Percentiles rank a stretch among this genome's conserved stretches.
These are phyloP conservation scores for Bonia amplexicaulis DNA, from an alignment of 176 grass and related monocot genomes.

Conservation along the genomic window DNA sequence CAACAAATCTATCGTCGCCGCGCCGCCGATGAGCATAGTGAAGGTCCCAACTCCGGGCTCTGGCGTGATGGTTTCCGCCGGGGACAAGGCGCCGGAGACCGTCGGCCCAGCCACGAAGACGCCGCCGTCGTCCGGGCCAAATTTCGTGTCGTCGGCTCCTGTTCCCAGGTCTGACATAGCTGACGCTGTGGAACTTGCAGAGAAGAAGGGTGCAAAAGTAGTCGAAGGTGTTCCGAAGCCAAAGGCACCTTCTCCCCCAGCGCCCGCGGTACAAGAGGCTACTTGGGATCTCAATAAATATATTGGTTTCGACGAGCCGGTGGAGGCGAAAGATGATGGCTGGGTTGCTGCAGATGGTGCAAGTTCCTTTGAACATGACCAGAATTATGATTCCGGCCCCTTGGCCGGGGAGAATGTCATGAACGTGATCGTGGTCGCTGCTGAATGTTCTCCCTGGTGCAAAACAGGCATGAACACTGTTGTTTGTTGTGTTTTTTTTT, in stretches of 20 bases:
- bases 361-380: slow-evolving; percentile 34
- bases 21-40: background rate
- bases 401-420: slow-evolving; percentile 87
- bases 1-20: background rate
- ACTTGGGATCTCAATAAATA: slow-evolving; percentile 34
- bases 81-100: background rate
- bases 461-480: slow-evolving; percentile 67
- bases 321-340: background rate
- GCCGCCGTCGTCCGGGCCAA: background rate
- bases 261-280: background rate
- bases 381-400: slow-evolving; percentile 43
- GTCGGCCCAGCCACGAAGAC: background rate
- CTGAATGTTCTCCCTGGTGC: slow-evolving; percentile 89
- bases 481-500: background rate
- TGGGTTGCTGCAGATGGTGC: slow-evolving; percentile 13
- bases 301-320: slow-evolving; percentile 31
- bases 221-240: slow-evolving; percentile 3
- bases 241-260: background rate
- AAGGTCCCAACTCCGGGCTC: background rate
- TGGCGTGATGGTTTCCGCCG: background rate
- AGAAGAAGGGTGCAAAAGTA: background rate
- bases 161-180: background rate
- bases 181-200: background rate
- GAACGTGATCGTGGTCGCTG: slow-evolving; percentile 82
- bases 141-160: background rate